Evolutionary conservation across 2,329 filamentous ascomycete species (phyloP).

Genomic region (Penicillium sp.): DNA sequence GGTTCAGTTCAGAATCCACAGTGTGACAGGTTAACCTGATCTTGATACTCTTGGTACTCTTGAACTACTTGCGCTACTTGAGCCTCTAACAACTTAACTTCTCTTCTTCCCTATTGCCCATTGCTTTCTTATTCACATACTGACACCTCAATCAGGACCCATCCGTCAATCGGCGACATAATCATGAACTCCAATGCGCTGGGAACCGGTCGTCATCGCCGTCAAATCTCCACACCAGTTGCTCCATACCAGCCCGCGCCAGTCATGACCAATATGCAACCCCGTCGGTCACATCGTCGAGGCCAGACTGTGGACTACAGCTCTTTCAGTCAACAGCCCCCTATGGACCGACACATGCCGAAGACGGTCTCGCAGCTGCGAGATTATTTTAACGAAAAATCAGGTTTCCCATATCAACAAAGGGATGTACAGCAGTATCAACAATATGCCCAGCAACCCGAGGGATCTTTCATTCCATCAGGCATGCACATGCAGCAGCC

Average conservation of each 20-base stretch:
- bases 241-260: conserved; percentile 66
- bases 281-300: conserved; percentile 63
- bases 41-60: neutral
- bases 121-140: conserved; percentile 46
- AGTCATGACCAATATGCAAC: conserved; percentile 59
- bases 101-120: conserved; percentile 18
- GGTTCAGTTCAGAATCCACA: conserved; percentile 13
- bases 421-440: conserved; percentile 17
- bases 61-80: neutral
- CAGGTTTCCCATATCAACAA: conserved; percentile 21
- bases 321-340: conserved; percentile 53
- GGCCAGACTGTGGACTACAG: conserved; percentile 81
- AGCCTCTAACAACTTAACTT: conserved; percentile 20
- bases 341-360: conserved; percentile 21
- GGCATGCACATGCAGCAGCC: conserved; percentile 9
- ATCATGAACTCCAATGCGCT: conserved; percentile 29
- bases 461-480: conserved; percentile 30
- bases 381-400: conserved; percentile 32
- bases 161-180: conserved; percentile 32
- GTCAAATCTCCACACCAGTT: conserved; percentile 82
- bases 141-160: conserved; percentile 62
- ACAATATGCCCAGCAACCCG: conserved; percentile 48
- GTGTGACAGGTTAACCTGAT: conserved; percentile 8
- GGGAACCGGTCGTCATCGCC: conserved; percentile 71
- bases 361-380: conserved; percentile 28